Base-by-base conservation (phyloP, 2,329 filamentous ascomycete species). In the Fusarium devonianum region DNA sequence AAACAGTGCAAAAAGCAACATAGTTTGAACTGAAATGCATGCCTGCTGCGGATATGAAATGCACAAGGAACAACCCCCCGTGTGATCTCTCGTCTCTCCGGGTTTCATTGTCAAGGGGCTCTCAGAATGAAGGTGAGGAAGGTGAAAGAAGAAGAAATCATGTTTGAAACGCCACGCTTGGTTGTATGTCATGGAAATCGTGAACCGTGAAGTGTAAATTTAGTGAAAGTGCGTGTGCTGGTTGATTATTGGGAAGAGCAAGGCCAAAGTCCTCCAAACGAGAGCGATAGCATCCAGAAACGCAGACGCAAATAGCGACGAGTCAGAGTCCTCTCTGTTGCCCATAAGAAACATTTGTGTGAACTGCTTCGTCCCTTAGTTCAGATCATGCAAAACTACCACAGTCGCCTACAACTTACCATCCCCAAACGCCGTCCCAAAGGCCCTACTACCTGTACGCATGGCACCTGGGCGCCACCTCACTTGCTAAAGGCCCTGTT, bases 401-500 rank as follows among this genome's bases (percentile, higher is more conserved):
- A n/a, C n/a, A 25, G 34, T 18, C 30, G 8, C 37, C 30, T 49
- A 43, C 34, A 38, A 16, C 32, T 28, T 26, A 21, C 37, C 49
- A 33, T 48, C 34, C n/a, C n/a, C n/a, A n/a, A n/a, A n/a, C n/a
- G n/a, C n/a, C n/a, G n/a, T n/a, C n/a, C n/a, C n/a, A n/a, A n/a
- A n/a, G n/a, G n/a, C n/a, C n/a, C n/a, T n/a, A n/a, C n/a, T n/a
- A n/a, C n/a, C n/a, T n/a, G n/a, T n/a, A n/a, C n/a, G n/a, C n/a
- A n/a, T n/a, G n/a, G n/a, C n/a, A n/a, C n/a, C n/a, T n/a, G n/a
- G n/a, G n/a, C n/a, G 40, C 16, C 26, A 19, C 26, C 11, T 47
- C 43, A 59, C 43, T 65, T 62, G 45, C 55, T 49, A 38, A 66
- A 66, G 11, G 56, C 56, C 34, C 50, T 52, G 37, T 62, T 66